Conservation (phyloP, 768 basidiomycete species). For the Phanerochaete carnosa region DNA sequence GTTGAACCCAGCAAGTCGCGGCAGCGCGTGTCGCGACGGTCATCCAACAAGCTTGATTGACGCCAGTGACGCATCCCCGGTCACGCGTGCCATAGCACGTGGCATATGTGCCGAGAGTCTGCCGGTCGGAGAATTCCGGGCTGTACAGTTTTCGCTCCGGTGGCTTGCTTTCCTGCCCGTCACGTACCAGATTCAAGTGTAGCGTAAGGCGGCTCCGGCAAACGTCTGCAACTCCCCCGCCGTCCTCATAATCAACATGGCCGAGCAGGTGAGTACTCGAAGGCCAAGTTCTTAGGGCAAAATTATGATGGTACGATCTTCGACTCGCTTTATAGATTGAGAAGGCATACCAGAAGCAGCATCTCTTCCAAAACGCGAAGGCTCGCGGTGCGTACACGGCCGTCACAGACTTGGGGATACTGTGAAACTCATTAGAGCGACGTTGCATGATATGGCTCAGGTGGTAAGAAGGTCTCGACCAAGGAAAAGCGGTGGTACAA, state of each 20-base stretch:
- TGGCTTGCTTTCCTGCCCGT: conserved; percentile 33
- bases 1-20: conserved; percentile 11
- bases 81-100: conserved; percentile 3
- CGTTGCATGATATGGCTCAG: conserved; percentile 33
- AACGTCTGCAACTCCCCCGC: conserved; percentile 16
- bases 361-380: conserved; percentile 98
- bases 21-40: conserved; percentile 25
- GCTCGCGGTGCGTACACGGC: conserved; percentile 66
- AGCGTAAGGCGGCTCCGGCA: conserved; percentile 7
- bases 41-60: conserved; percentile 18
- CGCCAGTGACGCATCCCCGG: neutral
- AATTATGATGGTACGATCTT: conserved; percentile 10
- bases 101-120: conserved; percentile 2
- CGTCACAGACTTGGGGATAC: neutral
- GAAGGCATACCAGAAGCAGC: conserved; percentile 97
- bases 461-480: conserved; percentile 87
- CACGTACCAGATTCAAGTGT: conserved; percentile 9
- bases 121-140: conserved; percentile 31
- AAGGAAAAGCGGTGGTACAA: conserved; percentile 99
- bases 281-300: neutral
- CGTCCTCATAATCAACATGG: conserved; percentile 35
- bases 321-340: conserved; percentile 60
- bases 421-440: neutral
- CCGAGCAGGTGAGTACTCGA: conserved; percentile 32
- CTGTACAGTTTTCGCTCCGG: conserved; percentile 38